A percentile compares a stretch with the other conserved stretches of the same genome.
Evolutionary conservation across 1,284 basidiomycete species (phyloP).

Genomic region (Cryptococcus deneoformans): DNA sequence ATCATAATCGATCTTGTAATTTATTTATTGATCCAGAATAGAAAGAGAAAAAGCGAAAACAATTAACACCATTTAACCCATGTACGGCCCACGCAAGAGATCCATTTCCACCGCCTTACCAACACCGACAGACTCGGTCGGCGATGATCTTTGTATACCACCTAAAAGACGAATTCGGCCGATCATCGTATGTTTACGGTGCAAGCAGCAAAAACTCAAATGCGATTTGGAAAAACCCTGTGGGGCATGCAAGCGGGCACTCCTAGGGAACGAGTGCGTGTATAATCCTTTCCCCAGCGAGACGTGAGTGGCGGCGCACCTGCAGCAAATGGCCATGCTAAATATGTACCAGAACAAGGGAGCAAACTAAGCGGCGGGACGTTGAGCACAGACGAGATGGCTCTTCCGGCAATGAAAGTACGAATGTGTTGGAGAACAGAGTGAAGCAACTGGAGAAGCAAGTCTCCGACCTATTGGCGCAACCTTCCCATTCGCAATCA

Average conservation of each 20-base stretch:
- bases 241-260: slow-evolving; percentile 5
- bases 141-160: too few species aligned
- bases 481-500: background rate
- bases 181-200: slow-evolving; percentile 9
- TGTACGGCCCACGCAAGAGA: too few species aligned
- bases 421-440: background rate
- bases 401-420: too few species aligned
- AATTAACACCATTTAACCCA: too few species aligned
- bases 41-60: too few species aligned
- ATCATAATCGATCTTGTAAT: too few species aligned
- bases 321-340: background rate
- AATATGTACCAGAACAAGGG: too few species aligned
- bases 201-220: slow-evolving; percentile 8
- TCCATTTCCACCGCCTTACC: too few species aligned
- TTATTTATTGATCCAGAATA: too few species aligned
- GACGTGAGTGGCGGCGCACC: slow-evolving; percentile 1
- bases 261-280: slow-evolving; percentile 1
- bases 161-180: slow-evolving; percentile 4
- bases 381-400: too few species aligned
- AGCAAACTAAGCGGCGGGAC: too few species aligned
- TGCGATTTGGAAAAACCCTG: slow-evolving; percentile 11
- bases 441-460: background rate
- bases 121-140: too few species aligned
- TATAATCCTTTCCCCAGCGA: slow-evolving; percentile 8
- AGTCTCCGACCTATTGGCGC: background rate